These are phyloP conservation scores for Sporothrix brunneoviolacea DNA, from an alignment of 2,329 filamentous ascomycete genomes.

Conservation along the genomic window DNA sequence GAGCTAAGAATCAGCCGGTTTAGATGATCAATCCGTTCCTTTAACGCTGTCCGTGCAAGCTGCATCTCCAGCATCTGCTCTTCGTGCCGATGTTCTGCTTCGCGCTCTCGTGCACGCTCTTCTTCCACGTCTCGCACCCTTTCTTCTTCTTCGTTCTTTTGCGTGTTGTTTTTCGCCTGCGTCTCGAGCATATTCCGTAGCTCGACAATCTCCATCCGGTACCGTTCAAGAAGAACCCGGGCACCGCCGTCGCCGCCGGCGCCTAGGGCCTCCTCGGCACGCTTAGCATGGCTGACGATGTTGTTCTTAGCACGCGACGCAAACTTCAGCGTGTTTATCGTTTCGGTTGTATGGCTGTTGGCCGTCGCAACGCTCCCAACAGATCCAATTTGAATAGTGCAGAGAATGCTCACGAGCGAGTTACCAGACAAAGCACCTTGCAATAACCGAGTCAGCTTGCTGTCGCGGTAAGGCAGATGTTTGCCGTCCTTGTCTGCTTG, in stretches of 20 bases:
- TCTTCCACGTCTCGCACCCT: slow-evolving; percentile 59
- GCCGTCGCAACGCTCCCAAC: slow-evolving; percentile 63
- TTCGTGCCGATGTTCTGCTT: slow-evolving; percentile 81
- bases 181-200: slow-evolving; percentile 72
- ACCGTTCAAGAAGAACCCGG: slow-evolving; percentile 81
- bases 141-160: slow-evolving; percentile 52
- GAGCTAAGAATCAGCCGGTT: slow-evolving; percentile 93
- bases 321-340: slow-evolving; percentile 93
- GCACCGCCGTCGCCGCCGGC: slow-evolving; percentile 77
- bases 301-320: slow-evolving; percentile 95
- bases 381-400: slow-evolving; percentile 86
- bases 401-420: slow-evolving; percentile 93
- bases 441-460: slow-evolving; percentile 87
- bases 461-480: slow-evolving; percentile 93
- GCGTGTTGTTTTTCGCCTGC: slow-evolving; percentile 65
- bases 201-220: slow-evolving; percentile 85
- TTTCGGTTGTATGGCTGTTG: slow-evolving; percentile 76
- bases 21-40: slow-evolving; percentile 94
- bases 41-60: slow-evolving; percentile 85
- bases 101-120: slow-evolving; percentile 66
- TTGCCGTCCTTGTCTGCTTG: slow-evolving; percentile 74
- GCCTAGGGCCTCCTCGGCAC: slow-evolving; percentile 80
- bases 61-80: slow-evolving; percentile 99
- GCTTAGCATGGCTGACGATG: slow-evolving; percentile 94
- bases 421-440: slow-evolving; percentile 90